Conservation (phyloP, 1,139 yeast species). For the Entelexis sorbosivorans region DNA sequence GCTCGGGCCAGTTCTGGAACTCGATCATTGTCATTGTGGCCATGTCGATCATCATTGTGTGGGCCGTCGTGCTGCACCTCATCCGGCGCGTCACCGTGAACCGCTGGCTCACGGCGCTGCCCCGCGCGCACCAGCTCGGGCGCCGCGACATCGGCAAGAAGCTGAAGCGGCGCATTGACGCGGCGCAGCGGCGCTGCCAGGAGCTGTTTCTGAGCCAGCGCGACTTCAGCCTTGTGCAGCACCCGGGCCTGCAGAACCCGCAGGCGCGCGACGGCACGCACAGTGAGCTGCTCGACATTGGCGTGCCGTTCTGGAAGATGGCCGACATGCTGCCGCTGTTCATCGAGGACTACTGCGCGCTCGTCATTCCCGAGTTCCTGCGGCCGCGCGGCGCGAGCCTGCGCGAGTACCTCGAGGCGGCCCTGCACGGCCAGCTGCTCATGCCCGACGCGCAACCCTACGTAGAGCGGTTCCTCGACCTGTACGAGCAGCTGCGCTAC, state of each 20-base stretch:
- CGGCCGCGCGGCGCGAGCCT: constrained; percentile 36
- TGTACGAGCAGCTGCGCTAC: constrained; percentile 64
- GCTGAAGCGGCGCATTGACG: constrained; percentile 36
- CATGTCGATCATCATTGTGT: constrained; percentile 48
- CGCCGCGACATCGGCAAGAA: constrained; percentile 50
- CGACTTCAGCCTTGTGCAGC: constrained; percentile 37
- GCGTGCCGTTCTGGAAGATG: constrained; percentile 54
- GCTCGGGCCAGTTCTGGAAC: constrained; percentile 50
- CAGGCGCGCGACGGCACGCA: background rate
- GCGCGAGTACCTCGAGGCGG: constrained; percentile 39
- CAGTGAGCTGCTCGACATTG: constrained; percentile 31
- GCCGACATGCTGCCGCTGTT: constrained; percentile 31
- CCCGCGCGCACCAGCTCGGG: constrained; percentile 61
- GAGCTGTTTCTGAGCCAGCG: constrained; percentile 35
- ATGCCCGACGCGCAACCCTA: constrained; percentile 25
- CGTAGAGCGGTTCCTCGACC: constrained; percentile 35
- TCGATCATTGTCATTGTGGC: constrained; percentile 66
- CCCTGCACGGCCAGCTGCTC: constrained; percentile 22
- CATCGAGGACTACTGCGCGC: constrained; percentile 38
- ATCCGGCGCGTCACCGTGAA: constrained; percentile 49
- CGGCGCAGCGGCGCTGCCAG: constrained; percentile 39
- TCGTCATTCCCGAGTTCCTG: constrained; percentile 37
- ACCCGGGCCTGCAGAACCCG: constrained; percentile 50
- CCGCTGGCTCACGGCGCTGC: constrained; percentile 59
- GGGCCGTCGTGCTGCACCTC: constrained; percentile 39